Evolutionary conservation across 2,329 filamentous ascomycete species (phyloP), one percentile per base, ranked within the genome.

Genomic region (Zopfia rhizophila): DNA sequence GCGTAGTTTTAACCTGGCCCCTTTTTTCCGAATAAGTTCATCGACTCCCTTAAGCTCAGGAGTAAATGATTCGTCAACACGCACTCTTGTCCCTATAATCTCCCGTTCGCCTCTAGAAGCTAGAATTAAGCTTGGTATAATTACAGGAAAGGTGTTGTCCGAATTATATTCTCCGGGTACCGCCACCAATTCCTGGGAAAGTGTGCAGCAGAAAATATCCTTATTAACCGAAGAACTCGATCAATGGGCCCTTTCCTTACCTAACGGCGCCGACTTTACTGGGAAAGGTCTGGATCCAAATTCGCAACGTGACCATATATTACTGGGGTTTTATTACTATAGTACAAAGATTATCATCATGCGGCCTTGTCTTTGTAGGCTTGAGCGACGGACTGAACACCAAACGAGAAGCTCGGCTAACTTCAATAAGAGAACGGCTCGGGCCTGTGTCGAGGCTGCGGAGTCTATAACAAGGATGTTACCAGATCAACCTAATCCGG

Each of bases 321-420:
- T 47, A 8, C 53, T 65, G 5, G 60, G 45, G 6, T 51, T 65
- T 13, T 44, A 43, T 10, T 69, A 58, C 45, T 64, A 58, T 39
- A 62, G 57, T 36, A 49, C 58, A 8, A 52, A 56, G 38, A 72
- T 74, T 5, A 56, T 75, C 4, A 65, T 69, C 25, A 72, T 60
- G 19, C 68, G 69, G 7, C 72, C 72, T n/a, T 73, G 68, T 43
- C 53, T 75, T 4, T 75, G 72, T 35, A 55, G 65, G 22, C 39
- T 71, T 14, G 67, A 73, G 19, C 42, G 56, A 5, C 60, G 60
- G 4, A 68, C 70, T 14, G 35, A 52, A 4, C 56, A 63, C 18
- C 69, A 72, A 40, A 60, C 64, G 2, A 40, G 55, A 18, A 32
- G 37, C 16, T 72, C 66, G 2, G 60, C 55, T 18, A 52, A 58